phyloP scores from a whole-genome alignment of 2,329 filamentous ascomycete species.

The Xylaria sp. region DNA sequence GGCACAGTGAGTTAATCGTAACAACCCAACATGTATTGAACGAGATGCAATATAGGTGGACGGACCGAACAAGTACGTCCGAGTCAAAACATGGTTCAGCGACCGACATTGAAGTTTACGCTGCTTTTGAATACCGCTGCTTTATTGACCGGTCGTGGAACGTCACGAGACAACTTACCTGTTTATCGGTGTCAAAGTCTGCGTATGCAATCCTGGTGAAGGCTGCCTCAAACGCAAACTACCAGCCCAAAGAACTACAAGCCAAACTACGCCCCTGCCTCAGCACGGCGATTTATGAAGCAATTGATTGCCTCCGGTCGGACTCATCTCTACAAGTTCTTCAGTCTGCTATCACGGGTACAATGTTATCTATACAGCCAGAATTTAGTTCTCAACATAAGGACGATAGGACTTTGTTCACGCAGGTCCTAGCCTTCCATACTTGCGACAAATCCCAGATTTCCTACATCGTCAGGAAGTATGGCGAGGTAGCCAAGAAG shows the following conservation, averaged over 20 bases:
- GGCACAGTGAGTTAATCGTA: constrained; percentile 1
- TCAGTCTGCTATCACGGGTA: neutral
- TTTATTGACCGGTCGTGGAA: constrained; percentile 5
- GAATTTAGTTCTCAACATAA: neutral
- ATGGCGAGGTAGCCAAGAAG: neutral
- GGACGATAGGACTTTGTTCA: neutral
- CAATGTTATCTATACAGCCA: neutral
- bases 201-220: neutral
- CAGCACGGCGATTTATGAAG: constrained; percentile 2
- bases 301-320: constrained; percentile 11
- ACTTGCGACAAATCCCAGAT: neutral
- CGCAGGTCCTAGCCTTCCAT: neutral
- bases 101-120: constrained; percentile 9
- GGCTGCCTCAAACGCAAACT: neutral
- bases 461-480: neutral
- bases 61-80: constrained; percentile 5
- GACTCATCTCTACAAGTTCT: neutral
- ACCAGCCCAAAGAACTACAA: neutral
- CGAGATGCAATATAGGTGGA: constrained; percentile 24
- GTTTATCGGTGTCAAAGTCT: constrained; percentile 1
- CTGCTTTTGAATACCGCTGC: constrained; percentile 10
- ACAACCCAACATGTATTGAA: constrained; percentile 14
- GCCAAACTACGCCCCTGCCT: neutral
- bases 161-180: constrained; percentile 5
- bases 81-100: neutral